phyloP scores from a whole-genome alignment of 495 filamentous ascomycete genomes.

The Aspergillus conjunctus region DNA sequence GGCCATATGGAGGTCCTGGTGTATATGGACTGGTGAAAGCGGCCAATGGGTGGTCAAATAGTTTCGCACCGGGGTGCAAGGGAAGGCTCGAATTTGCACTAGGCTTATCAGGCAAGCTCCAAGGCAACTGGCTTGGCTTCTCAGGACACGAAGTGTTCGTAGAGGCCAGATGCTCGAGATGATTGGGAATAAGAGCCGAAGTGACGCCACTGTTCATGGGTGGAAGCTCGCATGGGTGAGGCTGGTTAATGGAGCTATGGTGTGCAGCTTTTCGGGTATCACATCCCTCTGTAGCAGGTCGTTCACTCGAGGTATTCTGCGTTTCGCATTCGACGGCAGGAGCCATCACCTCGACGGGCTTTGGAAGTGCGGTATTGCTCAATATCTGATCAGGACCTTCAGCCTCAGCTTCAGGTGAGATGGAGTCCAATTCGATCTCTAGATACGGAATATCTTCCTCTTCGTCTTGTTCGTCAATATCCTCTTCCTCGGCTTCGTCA shows the following conservation, averaged over 20 bases:
- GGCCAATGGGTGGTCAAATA: constrained; percentile 17
- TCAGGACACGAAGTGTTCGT: background rate
- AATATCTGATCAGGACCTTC: constrained; percentile 12
- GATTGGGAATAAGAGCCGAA: background rate
- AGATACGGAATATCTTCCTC: background rate
- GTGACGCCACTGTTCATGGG: background rate
- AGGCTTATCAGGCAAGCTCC: background rate
- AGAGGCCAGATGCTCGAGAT: background rate
- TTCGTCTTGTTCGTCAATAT: constrained; percentile 10
- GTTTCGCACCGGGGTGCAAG: constrained; percentile 12
- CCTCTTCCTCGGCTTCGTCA: constrained; percentile 11
- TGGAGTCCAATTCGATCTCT: constrained; percentile 10
- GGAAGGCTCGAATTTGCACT: constrained; percentile 1
- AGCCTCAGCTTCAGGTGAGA: constrained; percentile 16
- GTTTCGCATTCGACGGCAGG: background rate
- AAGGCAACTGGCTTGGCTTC: background rate
- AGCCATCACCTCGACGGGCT: background rate
- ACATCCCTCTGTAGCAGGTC: background rate
- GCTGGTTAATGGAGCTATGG: constrained; percentile 1
- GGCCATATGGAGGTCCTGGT: constrained; percentile 1
- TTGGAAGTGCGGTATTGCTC: background rate
- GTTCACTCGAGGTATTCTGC: background rate
- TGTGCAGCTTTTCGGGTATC: background rate
- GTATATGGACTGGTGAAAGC: background rate
- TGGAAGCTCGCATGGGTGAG: background rate